Evolutionary conservation across 2,329 filamentous ascomycete genomes (phyloP).

Genomic region (Colletotrichum scovillei): DNA sequence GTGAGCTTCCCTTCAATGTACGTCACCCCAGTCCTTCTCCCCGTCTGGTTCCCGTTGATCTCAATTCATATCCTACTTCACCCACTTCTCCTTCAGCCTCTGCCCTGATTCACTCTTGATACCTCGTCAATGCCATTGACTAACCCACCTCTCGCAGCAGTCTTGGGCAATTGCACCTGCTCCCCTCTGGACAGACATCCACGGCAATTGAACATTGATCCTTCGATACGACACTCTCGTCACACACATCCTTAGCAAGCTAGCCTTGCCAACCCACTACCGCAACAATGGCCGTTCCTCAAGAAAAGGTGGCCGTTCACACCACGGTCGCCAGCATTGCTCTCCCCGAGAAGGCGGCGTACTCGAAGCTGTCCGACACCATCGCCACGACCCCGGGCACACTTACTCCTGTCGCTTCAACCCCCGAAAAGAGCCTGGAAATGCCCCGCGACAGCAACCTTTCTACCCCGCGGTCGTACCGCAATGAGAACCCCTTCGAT

Average conservation of each 20-base stretch:
- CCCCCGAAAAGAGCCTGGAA: slow-evolving; percentile 42
- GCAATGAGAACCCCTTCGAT: slow-evolving; percentile 64
- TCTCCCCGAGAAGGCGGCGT: slow-evolving; percentile 31
- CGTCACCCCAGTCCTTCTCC: slow-evolving; percentile 12
- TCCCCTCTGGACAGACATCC: background rate
- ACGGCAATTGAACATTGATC: background rate
- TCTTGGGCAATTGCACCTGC: slow-evolving; percentile 15
- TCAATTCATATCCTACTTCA: slow-evolving; percentile 9
- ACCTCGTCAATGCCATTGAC: slow-evolving; percentile 27
- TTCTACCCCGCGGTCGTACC: slow-evolving; percentile 57
- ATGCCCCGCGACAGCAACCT: slow-evolving; percentile 49
- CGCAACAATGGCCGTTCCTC: slow-evolving; percentile 19
- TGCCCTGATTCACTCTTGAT: slow-evolving; percentile 7
- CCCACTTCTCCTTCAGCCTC: slow-evolving; percentile 4
- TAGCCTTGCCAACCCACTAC: background rate
- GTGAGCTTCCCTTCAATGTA: slow-evolving; percentile 5
- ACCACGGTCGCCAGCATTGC: slow-evolving; percentile 16
- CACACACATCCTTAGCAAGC: slow-evolving; percentile 15
- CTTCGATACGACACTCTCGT: background rate
- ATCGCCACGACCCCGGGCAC: slow-evolving; percentile 8
- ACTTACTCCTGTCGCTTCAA: slow-evolving; percentile 30
- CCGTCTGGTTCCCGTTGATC: slow-evolving; percentile 19
- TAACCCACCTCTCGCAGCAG: slow-evolving; percentile 22
- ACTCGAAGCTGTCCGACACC: slow-evolving; percentile 14
- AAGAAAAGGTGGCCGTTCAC: slow-evolving; percentile 26